A percentile compares a stretch with the other conserved stretches of the same genome.
Conservation (phyloP, 1,284 basidiomycete genomes). For the Papiliotrema laurentii region DNA sequence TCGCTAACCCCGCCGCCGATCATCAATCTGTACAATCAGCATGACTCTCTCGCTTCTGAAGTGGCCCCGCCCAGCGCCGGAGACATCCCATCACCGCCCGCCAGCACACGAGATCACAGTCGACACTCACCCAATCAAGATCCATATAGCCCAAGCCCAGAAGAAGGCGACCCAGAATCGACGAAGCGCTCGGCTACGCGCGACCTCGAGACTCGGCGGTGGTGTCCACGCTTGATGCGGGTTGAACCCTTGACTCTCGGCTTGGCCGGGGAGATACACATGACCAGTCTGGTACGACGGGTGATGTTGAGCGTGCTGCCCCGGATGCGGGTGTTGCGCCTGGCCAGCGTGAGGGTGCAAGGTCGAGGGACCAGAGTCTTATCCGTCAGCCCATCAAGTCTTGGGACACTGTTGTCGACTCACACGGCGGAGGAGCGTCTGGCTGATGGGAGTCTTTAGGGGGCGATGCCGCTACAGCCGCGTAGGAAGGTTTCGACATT, state of each 20-base stretch:
- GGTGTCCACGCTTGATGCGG: slow-evolving; percentile 20
- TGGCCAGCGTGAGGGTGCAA: not conserved
- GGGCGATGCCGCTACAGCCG: slow-evolving; percentile 4
- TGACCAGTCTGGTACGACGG: not conserved
- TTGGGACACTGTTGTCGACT: not conserved
- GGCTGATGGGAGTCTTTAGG: not conserved
- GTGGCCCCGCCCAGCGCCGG: no score
- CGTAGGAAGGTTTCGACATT: slow-evolving; percentile 11
- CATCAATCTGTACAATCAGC: slow-evolving; percentile 15
- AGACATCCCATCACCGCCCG: no score
- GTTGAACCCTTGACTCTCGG: not conserved
- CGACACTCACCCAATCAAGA: slow-evolving; percentile 36
- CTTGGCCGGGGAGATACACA: not conserved
- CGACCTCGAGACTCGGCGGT: slow-evolving; percentile 21
- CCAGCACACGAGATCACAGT: not conserved
- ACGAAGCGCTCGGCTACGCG: slow-evolving; percentile 30
- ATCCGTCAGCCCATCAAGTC: not conserved
- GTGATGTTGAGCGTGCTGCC: not conserved
- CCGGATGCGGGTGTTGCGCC: not conserved
- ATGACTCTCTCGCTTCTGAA: no score
- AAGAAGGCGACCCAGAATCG: slow-evolving; percentile 42
- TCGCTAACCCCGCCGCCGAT: slow-evolving; percentile 36
- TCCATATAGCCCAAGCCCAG: slow-evolving; percentile 43
- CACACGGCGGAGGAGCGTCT: slow-evolving; percentile 21
- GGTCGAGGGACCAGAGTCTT: not conserved